These are phyloP conservation scores for Fusarium dlaminii DNA, from an alignment of 2,329 filamentous ascomycete species.

Conservation along the genomic window DNA sequence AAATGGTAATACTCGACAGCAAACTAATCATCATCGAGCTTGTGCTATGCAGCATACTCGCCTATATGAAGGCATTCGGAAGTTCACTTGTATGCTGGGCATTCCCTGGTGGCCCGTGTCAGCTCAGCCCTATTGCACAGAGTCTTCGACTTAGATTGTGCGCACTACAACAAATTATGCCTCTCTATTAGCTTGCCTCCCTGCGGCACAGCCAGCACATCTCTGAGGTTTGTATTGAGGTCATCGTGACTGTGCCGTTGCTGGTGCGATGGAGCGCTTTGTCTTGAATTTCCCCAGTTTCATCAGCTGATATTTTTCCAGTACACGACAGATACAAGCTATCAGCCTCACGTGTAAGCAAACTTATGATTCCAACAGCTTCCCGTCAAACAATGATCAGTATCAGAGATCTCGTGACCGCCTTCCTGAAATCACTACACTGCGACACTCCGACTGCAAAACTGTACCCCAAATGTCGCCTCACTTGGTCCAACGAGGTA, in stretches of 20 bases:
- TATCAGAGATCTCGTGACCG: not conserved
- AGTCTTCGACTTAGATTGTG: not conserved
- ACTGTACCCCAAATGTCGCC: not conserved
- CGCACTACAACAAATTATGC: too few relatives aligned
- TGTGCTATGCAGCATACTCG: not conserved
- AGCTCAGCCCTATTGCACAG: not conserved
- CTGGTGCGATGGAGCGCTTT: not conserved
- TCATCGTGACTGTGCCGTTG: not conserved
- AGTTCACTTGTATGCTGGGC: not conserved
- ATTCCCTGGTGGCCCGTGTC: not conserved
- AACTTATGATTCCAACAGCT: accelerated
- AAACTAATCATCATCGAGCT: not conserved
- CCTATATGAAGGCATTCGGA: not conserved
- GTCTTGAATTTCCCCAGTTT: not conserved
- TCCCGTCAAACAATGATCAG: not conserved
- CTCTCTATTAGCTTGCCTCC: not conserved
- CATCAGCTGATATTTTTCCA: not conserved
- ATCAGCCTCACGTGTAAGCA: not conserved
- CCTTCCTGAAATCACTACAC: not conserved
- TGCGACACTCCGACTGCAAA: slow-evolving; percentile 9
- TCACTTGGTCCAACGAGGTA: not conserved
- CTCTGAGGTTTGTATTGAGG: not conserved
- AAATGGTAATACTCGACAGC: too few relatives aligned
- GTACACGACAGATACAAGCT: not conserved
- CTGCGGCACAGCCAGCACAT: not conserved